phyloP scores from a whole-genome alignment of 2,329 filamentous ascomycete species.

The Colletotrichum spaethianum region DNA sequence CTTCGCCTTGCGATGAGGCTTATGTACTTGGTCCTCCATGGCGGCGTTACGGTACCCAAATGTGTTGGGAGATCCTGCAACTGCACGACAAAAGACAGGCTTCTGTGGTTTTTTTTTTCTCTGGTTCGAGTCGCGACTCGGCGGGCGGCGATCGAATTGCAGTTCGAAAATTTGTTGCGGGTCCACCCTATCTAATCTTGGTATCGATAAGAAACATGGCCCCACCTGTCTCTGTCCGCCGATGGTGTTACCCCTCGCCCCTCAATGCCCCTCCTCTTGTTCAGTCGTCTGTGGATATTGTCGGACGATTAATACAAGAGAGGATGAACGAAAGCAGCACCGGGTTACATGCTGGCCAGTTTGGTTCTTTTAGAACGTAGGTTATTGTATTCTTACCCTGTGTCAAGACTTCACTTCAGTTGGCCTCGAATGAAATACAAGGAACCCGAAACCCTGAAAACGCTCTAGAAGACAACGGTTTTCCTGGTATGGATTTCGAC shows the following conservation, averaged over 20 bases:
- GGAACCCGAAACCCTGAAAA: neutral
- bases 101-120: slow-evolving; percentile 14
- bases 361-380: no score
- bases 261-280: slow-evolving; percentile 2
- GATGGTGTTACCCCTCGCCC: neutral
- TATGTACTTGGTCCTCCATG: slow-evolving; percentile 88
- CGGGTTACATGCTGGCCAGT: no score
- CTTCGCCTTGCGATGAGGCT: slow-evolving; percentile 88
- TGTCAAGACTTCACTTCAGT: neutral
- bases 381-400: neutral
- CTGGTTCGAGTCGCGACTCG: slow-evolving; percentile 35
- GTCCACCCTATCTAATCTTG: slow-evolving; percentile 28
- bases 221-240: neutral
- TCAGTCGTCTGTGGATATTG: neutral
- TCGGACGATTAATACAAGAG: neutral
- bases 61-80: slow-evolving; percentile 20
- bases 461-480: neutral
- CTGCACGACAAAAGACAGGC: slow-evolving; percentile 14
- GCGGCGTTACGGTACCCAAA: slow-evolving; percentile 48
- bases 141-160: slow-evolving; percentile 18
- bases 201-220: neutral
- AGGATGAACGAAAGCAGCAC: neutral
- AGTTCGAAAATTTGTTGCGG: slow-evolving; percentile 37
- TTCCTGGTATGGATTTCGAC: neutral
- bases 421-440: neutral